These are phyloP conservation scores for Globisporangium orthogonon DNA, from an alignment of 352 stramenopile genomes.

Conservation along the genomic window DNA sequence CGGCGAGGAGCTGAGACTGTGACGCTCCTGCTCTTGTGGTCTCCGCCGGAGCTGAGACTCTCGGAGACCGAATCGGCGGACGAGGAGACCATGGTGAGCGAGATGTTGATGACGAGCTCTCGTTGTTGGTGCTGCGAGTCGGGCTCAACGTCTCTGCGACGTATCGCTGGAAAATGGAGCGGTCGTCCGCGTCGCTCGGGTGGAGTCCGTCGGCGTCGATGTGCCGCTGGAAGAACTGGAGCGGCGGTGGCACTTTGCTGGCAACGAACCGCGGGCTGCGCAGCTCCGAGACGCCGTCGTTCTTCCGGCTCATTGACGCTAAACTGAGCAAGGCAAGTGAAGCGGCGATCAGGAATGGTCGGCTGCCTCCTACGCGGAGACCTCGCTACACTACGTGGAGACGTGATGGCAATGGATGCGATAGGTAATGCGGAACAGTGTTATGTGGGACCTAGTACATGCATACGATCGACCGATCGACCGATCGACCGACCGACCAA, in stretches of 20 bases:
- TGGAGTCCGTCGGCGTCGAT: slow-evolving; percentile 8
- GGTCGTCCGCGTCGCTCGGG: background rate
- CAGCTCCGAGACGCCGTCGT: slow-evolving; percentile 1
- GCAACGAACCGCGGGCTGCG: slow-evolving; percentile 7
- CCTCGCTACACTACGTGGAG: background rate
- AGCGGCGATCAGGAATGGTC: no score
- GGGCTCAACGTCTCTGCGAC: slow-evolving; percentile 2
- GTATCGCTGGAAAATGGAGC: slow-evolving; percentile 11
- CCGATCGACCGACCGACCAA: no score
- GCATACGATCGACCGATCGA: no score
- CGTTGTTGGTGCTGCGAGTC: background rate
- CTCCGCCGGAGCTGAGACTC: background rate
- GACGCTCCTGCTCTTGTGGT: background rate
- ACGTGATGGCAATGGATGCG: no score
- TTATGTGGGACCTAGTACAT: no score
- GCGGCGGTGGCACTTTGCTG: background rate
- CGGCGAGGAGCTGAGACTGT: background rate
- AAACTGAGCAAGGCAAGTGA: no score
- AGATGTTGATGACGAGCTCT: no score
- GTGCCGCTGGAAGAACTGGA: slow-evolving; percentile 5
- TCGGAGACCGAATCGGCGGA: slow-evolving; percentile 4
- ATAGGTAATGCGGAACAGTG: background rate
- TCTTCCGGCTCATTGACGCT: slow-evolving; percentile 5
- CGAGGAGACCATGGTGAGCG: no score
- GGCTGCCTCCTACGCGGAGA: no score